Evolutionary conservation across 2,329 filamentous ascomycete species (phyloP), one percentile per base, ranked within the genome.

Genomic region (Trichoderma gracile): DNA sequence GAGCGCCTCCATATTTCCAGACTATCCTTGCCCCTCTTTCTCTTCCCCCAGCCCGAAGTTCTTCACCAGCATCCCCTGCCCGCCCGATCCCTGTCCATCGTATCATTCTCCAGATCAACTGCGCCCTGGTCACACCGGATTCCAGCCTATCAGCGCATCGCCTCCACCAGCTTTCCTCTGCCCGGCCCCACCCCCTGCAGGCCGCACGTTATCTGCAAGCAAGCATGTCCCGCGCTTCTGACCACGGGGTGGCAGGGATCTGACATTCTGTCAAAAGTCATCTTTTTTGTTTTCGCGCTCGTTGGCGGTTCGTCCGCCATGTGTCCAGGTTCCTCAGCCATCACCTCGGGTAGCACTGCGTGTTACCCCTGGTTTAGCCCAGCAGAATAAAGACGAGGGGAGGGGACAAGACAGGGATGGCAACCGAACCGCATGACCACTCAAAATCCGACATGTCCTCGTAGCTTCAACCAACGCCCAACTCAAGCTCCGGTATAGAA

Each of bases 401-500:
- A 38, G 33, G 33, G 10, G 21, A 49, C 17, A 49, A 10, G 42
- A 45, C 42, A 45, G n/a, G 42, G 42, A 45, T 45, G 2, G 42
- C 15, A 9, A 45, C 23, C 3, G 23, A 25, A 33, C 45, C 46
- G 30, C 58, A 61, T 61, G 58, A 53, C 47, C 33, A 38, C 40
- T 62, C 49, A 50, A 53, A 53, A 38, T 38, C 12, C 33, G 33
- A 38, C 33, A 38, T 38, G 33, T 38, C 12, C 33, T 38, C 33
- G 12, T 62, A 49, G 40, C 49, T 62, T 40, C 33, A 25, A 25
- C 9, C 49, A 62, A 23, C 40, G 14, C 40, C 12, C 33, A 38
- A 19, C 42, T 73, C 69, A 75, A 49, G 63, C 56, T 68, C 70
- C 69, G 38, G 63, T 65, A 64, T 76, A 81, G 65, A 81, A 80